These are phyloP conservation scores for Ceratocystis huliohia DNA, from an alignment of 2,329 filamentous ascomycete genomes.

Conservation along the genomic window DNA sequence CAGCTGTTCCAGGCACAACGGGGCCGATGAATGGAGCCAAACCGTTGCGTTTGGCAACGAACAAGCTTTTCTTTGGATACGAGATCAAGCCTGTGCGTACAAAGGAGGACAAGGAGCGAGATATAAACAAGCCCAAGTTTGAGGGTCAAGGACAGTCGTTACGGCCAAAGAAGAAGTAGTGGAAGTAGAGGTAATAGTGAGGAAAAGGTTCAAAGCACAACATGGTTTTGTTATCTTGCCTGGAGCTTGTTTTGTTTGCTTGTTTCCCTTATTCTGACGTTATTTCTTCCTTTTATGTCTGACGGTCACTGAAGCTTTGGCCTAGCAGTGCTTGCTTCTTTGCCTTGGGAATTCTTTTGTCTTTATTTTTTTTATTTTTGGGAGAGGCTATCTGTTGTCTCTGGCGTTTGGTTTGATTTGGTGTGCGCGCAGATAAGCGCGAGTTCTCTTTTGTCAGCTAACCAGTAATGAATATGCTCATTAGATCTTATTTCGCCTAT, in stretches of 20 bases:
- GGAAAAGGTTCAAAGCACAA: conserved; percentile 32
- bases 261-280: background rate
- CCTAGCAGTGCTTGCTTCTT: background rate
- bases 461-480: background rate
- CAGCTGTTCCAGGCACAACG: conserved; percentile 20
- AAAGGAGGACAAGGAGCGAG: conserved; percentile 54
- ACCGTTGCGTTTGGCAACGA: conserved; percentile 72
- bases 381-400: background rate
- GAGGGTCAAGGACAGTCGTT: conserved; percentile 75
- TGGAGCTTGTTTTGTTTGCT: background rate
- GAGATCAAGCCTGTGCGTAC: conserved; percentile 80
- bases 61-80: conserved; percentile 95
- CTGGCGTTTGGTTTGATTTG: background rate
- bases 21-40: conserved; percentile 40
- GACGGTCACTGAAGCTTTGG: background rate
- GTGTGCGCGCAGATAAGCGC: background rate
- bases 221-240: background rate
- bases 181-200: too few species aligned
- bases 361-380: background rate
- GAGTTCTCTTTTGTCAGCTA: background rate
- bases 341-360: background rate
- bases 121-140: conserved; percentile 59
- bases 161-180: conserved; percentile 52
- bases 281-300: background rate
- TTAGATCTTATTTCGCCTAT: background rate